phyloP scores from a whole-genome alignment of 2,329 filamentous ascomycete species.

The Basipetospora chlamydospora region DNA sequence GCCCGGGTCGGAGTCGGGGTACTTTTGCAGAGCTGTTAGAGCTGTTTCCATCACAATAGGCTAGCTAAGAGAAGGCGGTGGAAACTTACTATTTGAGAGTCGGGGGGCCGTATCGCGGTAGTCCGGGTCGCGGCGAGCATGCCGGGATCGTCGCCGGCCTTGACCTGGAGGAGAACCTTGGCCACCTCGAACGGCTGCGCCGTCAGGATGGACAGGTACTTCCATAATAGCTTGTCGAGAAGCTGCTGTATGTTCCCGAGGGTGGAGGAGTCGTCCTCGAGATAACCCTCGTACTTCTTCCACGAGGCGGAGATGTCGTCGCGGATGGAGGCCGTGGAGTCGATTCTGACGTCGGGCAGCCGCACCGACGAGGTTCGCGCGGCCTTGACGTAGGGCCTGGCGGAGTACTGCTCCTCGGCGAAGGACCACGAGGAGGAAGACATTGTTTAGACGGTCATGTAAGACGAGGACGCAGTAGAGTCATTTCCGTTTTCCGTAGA shows the following conservation, averaged over 20 bases:
- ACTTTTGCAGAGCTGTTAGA: slow-evolving; percentile 1
- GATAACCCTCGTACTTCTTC: slow-evolving; percentile 4
- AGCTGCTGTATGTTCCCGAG: slow-evolving; percentile 47
- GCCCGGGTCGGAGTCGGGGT: slow-evolving; percentile 1
- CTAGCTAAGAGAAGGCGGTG: no score
- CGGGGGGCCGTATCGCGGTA: neutral
- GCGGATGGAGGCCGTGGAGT: slow-evolving; percentile 5
- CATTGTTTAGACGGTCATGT: no score
- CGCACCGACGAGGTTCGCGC: neutral
- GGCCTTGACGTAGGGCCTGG: slow-evolving; percentile 5
- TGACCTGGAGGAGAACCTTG: slow-evolving; percentile 77
- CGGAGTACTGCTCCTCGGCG: slow-evolving; percentile 5
- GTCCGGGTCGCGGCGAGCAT: neutral
- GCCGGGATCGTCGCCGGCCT: slow-evolving; percentile 5
- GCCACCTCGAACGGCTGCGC: slow-evolving; percentile 95
- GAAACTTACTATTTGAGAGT: neutral
- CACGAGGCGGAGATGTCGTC: slow-evolving; percentile 3
- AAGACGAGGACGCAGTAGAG: no score
- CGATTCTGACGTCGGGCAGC: neutral
- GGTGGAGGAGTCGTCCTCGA: slow-evolving; percentile 2
- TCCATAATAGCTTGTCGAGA: slow-evolving; percentile 76
- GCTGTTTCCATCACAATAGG: no score
- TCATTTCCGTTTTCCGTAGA: slow-evolving; percentile 1
- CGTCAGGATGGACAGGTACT: slow-evolving; percentile 78
- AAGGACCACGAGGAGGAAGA: slow-evolving; percentile 3